Base-by-base conservation (phyloP, 768 basidiomycete genomes). In the Psilocybe sp. region DNA sequence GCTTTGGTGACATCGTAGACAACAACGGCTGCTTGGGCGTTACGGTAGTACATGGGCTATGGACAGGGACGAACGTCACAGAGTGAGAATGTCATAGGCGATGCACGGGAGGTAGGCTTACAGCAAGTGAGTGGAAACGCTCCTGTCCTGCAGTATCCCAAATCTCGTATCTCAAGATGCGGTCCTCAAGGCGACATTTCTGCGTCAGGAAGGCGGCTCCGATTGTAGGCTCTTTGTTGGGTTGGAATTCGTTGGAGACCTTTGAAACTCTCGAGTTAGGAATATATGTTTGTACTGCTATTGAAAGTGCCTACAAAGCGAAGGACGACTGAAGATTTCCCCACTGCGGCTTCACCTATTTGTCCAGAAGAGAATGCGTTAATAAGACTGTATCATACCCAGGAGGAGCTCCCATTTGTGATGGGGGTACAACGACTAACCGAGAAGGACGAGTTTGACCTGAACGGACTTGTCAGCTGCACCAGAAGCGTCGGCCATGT, bases 1-100 rank as follows among this genome's bases (percentile, higher is more conserved):
- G 92, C 89, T 70, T 98, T 97, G 44, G 96, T 98, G 49, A 98
- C 85, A 66, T 98, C 97, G 68, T 98, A 98, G 15, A 98, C 96
- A 8, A 99, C 97, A 37, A 98, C 94, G 31, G 96, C 96, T 3
- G 96, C 95, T 67, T 95, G 92, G 7, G 96, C 93, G 62, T 98
- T 98, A 62, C 97, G 90, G 69, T 97, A 98, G 68, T 97, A 97
- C 96, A 98, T 98, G 40, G 97, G 96, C 89, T 92, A 28, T 28
- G 53, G 37, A 44, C 28, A n/a, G n/a, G 15, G 18, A 20, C 39
- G 42, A 20, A n/a, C 28, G 49, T 49, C 28, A 43, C 49, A 46
- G 46, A 54, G 19, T 52, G 53, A 47, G 43, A 46, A 60, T 38
- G 53, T 47, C 47, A 55, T 16, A 42, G 48, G 35, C 47, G 48